Conservation (phyloP, 1,284 basidiomycete species). For the Ceraceosorus bombacis region DNA sequence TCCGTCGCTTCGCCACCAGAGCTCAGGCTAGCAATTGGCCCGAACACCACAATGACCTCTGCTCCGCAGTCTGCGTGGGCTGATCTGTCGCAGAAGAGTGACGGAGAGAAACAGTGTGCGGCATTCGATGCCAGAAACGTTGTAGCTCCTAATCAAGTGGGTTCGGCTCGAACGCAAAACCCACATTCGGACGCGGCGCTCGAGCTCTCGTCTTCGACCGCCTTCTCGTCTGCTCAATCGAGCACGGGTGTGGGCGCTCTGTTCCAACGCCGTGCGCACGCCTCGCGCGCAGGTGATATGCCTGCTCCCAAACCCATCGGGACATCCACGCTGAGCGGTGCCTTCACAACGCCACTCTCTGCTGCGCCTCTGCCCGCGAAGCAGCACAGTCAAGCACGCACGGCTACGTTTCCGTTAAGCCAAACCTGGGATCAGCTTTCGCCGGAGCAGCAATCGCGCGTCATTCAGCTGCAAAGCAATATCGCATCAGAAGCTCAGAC, state of each 20-base stretch:
- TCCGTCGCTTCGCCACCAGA: no score
- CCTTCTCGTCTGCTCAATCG: not conserved
- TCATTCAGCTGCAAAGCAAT: constrained; percentile 26
- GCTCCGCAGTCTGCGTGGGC: no score
- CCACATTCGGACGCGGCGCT: not conserved
- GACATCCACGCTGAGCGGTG: constrained; percentile 4
- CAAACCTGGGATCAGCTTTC: not conserved
- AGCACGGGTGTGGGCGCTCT: constrained; percentile 11
- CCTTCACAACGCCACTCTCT: constrained; percentile 5
- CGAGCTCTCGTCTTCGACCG: not conserved
- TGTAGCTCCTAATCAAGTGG: not conserved
- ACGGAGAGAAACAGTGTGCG: not conserved
- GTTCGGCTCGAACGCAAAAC: not conserved
- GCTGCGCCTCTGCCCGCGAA: constrained; percentile 9
- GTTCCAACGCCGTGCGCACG: constrained; percentile 26
- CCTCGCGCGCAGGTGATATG: constrained; percentile 21
- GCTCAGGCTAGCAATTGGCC: no score
- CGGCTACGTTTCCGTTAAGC: not conserved
- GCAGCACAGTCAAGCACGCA: not conserved
- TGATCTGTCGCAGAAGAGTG: no score
- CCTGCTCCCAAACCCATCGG: constrained; percentile 24
- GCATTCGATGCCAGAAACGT: not conserved
- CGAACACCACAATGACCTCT: no score
- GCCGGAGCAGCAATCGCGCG: constrained; percentile 16
- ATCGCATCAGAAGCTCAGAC: constrained; percentile 23